Percentiles rank a stretch among this genome's conserved stretches.
These are phyloP conservation scores for Trifolium pratense DNA, from an alignment of 306 rosid species.

Conservation along the genomic window DNA sequence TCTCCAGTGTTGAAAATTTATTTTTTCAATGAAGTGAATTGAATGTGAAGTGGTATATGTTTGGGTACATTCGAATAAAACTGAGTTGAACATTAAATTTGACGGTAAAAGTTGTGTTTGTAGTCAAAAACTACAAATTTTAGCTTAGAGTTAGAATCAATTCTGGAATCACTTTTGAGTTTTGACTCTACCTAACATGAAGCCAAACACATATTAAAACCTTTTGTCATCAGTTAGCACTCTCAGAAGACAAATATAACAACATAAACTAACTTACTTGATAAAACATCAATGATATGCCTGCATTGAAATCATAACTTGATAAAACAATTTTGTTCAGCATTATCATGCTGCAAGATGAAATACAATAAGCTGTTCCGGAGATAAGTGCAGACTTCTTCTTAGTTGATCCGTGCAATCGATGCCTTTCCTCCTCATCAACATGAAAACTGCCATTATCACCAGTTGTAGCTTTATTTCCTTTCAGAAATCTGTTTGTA, in stretches of 20 bases:
- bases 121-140: no score
- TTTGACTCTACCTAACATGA: no score
- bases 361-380: constrained; percentile 84
- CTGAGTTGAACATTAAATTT: no score
- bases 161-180: no score
- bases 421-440: constrained; percentile 62
- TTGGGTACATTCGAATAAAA: no score
- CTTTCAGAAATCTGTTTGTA: constrained; percentile 61
- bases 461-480: constrained; percentile 49
- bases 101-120: no score
- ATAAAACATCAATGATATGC: constrained; percentile 87
- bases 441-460: constrained; percentile 39
- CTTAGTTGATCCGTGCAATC: constrained; percentile 57
- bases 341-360: constrained; percentile 93
- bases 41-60: no score
- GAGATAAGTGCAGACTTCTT: constrained; percentile 76
- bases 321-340: constrained; percentile 84
- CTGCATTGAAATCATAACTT: constrained; percentile 78
- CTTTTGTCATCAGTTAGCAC: constrained; percentile 12
- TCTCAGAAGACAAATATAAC: not conserved
- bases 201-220: not conserved
- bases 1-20: no score
- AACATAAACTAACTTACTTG: constrained; percentile 58
- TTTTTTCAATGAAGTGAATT: no score
- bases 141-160: no score